Evolutionary conservation across 2,329 filamentous ascomycete species (phyloP), one percentile per base, ranked within the genome.

Genomic region (Chalara sp.): DNA sequence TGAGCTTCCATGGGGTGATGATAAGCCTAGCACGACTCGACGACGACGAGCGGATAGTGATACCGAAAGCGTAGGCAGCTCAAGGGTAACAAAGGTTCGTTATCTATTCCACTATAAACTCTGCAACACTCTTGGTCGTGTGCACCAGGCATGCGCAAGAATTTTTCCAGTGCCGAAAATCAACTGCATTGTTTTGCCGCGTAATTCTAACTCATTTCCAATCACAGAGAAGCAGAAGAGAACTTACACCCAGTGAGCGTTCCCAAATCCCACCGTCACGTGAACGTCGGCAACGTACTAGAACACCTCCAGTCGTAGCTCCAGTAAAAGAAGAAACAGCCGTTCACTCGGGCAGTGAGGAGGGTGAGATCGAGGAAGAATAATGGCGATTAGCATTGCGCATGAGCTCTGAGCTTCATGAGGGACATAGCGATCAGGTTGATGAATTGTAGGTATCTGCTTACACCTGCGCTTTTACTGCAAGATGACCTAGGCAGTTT

Each of bases 311-410:
- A 43, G 52, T 58, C 30, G 58, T 67, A 30, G 52, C 63, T 41
- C 56, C 58, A 37, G 54, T 66, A 48, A 72, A 72, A 62, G 72
- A 75, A 54, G 75, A 75, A 47, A 72, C 70, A 57, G 69, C 70
- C 5, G 58, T 67, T 35, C 64, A 65, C 63, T 92, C 87, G 53
- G 93, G 93, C 48, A 96, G 91, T 64, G 93, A 99, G 71, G 93
- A 99, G 70, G 93, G 93, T 48, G 93, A 99, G 73, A 97, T 99
- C 61, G 93, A 96, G 70, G 91, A 97, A 74, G 80, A 83, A 60
- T 81, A 57, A 53, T 21, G 21, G 29, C 44, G 7, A 49, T 30
- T 48, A 33, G 52, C 13, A 47, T 21, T 21, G 21, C 21, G 21
- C 21, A 21, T 21, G 21, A 21, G 21, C 21, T 21, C 21, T 21